Evolutionary conservation across 2,329 filamentous ascomycete species (phyloP).

Genomic region (Ramularia endophylla): DNA sequence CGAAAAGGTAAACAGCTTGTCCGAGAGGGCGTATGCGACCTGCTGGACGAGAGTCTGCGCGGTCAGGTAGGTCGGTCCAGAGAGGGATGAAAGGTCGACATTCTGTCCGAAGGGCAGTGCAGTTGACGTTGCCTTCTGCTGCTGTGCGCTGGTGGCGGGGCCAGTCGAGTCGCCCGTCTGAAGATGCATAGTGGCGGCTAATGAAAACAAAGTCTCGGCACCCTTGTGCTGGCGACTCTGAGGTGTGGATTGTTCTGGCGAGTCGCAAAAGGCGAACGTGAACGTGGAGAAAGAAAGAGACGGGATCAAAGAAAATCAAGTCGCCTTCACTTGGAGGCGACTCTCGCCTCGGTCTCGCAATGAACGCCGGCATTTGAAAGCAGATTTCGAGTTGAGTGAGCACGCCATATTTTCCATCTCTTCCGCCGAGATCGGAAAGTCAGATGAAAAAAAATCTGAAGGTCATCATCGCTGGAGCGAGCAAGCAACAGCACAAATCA

Average conservation of each 20-base stretch:
- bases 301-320: neutral
- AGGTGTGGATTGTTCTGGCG: too few relatives aligned
- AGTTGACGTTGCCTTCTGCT: slow-evolving; percentile 34
- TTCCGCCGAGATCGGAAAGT: too few relatives aligned
- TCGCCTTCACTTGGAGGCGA: neutral
- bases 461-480: too few relatives aligned
- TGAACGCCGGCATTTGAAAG: too few relatives aligned
- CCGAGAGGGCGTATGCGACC: slow-evolving; percentile 87
- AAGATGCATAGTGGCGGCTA: slow-evolving; percentile 32
- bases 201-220: slow-evolving; percentile 11
- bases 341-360: too few relatives aligned
- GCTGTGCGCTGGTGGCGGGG: slow-evolving; percentile 9
- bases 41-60: slow-evolving; percentile 93
- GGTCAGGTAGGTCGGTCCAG: slow-evolving; percentile 85
- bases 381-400: too few relatives aligned
- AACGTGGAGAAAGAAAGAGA: too few relatives aligned
- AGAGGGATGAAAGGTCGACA: slow-evolving; percentile 54
- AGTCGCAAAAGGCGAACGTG: neutral
- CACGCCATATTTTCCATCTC: too few relatives aligned
- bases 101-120: slow-evolving; percentile 49
- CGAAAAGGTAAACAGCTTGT: slow-evolving; percentile 97
- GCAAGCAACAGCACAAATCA: too few relatives aligned
- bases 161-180: slow-evolving; percentile 29
- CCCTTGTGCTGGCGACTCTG: too few relatives aligned
- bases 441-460: too few relatives aligned